A percentile compares a stretch with the other conserved stretches of the same genome.
Conservation (phyloP, 495 filamentous ascomycete genomes). For the Aeminium ludgeri region DNA sequence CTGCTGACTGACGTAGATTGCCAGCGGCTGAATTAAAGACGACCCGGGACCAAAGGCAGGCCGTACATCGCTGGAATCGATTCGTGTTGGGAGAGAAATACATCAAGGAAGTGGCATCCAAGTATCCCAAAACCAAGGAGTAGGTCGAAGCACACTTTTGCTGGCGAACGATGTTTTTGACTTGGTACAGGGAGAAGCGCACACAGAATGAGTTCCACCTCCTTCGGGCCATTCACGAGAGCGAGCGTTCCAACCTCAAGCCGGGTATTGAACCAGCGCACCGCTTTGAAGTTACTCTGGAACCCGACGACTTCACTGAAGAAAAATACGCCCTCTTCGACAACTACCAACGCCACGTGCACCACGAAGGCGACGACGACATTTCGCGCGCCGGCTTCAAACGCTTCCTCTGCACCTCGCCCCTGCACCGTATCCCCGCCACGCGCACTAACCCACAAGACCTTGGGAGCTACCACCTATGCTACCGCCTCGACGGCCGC, state of each 20-base stretch:
- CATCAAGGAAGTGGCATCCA: conserved; percentile 49
- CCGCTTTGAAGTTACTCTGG: conserved; percentile 60
- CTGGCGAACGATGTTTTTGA: no score
- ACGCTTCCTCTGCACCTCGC: conserved; percentile 70
- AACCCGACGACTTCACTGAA: conserved; percentile 62
- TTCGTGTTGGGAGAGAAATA: conserved; percentile 69
- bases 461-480: conserved; percentile 85
- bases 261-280: conserved; percentile 53
- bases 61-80: conserved; percentile 79
- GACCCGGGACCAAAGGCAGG: conserved; percentile 66
- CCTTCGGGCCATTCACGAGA: conserved; percentile 51
- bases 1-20: conserved; percentile 37
- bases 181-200: conserved; percentile 55
- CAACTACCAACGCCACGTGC: conserved; percentile 72
- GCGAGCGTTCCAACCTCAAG: conserved; percentile 41
- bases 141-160: conserved; percentile 22
- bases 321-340: conserved; percentile 74
- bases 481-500: conserved; percentile 77
- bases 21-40: conserved; percentile 54
- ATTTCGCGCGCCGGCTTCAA: conserved; percentile 56
- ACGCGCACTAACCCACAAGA: conserved; percentile 23
- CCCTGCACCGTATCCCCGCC: conserved; percentile 37
- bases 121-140: conserved; percentile 63
- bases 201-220: conserved; percentile 52
- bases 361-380: conserved; percentile 51